Evolutionary conservation across 192 early-diverging fungal genomes (phyloP).

Genomic region (Phlyctochytrium planicorne): DNA sequence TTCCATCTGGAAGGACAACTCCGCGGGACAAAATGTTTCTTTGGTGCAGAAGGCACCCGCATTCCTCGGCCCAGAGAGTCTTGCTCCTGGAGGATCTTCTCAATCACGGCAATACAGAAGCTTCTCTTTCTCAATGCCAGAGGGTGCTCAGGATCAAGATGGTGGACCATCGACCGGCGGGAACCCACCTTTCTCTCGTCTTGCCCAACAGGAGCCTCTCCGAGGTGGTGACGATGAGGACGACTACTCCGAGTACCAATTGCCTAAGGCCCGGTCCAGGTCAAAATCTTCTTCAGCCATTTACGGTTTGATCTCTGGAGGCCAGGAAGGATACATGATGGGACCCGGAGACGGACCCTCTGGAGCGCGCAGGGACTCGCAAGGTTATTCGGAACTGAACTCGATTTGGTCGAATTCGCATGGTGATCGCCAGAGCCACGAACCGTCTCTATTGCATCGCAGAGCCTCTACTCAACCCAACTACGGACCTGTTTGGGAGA

Average conservation of each 20-base stretch:
- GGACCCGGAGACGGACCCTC: constrained; percentile 15
- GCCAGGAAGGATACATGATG: constrained; percentile 38
- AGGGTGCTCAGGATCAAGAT: constrained; percentile 37
- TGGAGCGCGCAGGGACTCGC: constrained; percentile 40
- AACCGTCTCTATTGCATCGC: constrained; percentile 45
- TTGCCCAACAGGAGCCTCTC: constrained; percentile 31
- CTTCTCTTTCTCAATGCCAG: constrained; percentile 60
- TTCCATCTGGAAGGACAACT: constrained; percentile 27
- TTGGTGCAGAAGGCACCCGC: constrained; percentile 32
- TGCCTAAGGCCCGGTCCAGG: constrained; percentile 50
- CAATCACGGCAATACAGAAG: constrained; percentile 59
- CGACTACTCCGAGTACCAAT: constrained; percentile 24
- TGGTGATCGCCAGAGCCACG: constrained; percentile 27
- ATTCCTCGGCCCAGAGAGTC: constrained; percentile 37
- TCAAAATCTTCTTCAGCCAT: constrained; percentile 70
- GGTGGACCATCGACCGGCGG: constrained; percentile 29
- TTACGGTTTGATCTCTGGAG: constrained; percentile 56
- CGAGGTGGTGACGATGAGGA: constrained; percentile 49
- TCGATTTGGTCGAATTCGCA: constrained; percentile 51
- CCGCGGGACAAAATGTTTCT: constrained; percentile 26
- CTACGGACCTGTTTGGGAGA: constrained; percentile 48
- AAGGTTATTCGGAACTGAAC: constrained; percentile 50
- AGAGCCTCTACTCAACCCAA: constrained; percentile 56
- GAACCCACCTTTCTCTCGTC: constrained; percentile 8
- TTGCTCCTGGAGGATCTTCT: constrained; percentile 16